Evolutionary conservation across 2,329 filamentous ascomycete genomes (phyloP).

Genomic region (Diaporthe caulivora): DNA sequence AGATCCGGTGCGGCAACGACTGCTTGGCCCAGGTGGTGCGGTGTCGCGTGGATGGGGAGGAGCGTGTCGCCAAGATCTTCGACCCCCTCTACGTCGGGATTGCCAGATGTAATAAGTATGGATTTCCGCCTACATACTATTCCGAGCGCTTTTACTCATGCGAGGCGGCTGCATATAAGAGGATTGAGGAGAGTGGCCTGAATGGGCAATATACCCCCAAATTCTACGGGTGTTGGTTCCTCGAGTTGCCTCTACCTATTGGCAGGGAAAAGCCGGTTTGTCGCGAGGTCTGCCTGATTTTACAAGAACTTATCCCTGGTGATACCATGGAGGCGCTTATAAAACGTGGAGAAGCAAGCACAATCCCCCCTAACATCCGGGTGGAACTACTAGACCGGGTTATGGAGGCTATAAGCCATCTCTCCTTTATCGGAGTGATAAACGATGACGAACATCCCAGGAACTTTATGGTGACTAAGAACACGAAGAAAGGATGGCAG

Average conservation of each 20-base stretch:
- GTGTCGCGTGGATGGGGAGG: not conserved
- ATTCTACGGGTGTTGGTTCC: not conserved
- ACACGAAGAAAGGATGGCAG: not conserved
- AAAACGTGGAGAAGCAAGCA: not conserved
- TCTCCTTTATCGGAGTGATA: not conserved
- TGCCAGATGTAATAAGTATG: not conserved
- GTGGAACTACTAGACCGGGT: not conserved
- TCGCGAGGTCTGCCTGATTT: constrained; percentile 3
- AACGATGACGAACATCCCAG: not conserved
- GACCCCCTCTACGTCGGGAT: not conserved
- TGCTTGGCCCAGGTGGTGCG: constrained; percentile 7
- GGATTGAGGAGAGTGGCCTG: not conserved
- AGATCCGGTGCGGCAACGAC: constrained; percentile 4
- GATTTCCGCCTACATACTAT: constrained; percentile 16
- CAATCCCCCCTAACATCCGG: not conserved
- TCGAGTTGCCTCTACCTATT: not conserved
- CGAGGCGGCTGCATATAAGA: constrained; percentile 19
- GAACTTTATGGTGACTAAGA: not conserved
- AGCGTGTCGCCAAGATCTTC: constrained; percentile 19
- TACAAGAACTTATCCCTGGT: constrained; percentile 5
- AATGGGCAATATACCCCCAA: not conserved
- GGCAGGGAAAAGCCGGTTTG: too few relatives aligned
- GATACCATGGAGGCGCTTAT: not conserved
- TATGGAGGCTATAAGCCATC: not conserved
- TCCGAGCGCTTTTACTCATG: constrained; percentile 7